Conservation (phyloP, 1,139 yeast genomes). For the Spencermartinsiella ligniputridi region DNA sequence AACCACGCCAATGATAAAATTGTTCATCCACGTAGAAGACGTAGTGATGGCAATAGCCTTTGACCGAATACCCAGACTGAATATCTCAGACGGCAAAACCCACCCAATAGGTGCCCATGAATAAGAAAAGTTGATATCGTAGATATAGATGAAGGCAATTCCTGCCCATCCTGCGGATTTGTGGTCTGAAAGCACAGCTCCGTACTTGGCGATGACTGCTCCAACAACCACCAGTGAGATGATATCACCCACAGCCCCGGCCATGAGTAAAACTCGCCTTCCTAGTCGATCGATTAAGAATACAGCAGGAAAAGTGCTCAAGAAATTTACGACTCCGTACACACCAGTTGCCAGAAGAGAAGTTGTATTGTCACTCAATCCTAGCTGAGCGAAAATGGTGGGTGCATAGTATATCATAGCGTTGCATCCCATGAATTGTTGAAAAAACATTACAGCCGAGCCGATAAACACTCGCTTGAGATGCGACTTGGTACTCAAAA, state of each 20-base stretch:
- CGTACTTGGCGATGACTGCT: constrained; percentile 17
- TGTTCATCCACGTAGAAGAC: constrained; percentile 48
- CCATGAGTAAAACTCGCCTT: constrained; percentile 6
- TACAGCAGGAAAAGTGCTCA: constrained; percentile 12
- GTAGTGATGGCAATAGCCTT: constrained; percentile 50
- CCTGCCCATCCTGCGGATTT: constrained; percentile 46
- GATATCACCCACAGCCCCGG: constrained; percentile 4
- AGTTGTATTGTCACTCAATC: constrained; percentile 10
- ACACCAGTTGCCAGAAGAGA: constrained; percentile 13
- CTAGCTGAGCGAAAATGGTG: constrained; percentile 11
- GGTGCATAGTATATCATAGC: constrained; percentile 16
- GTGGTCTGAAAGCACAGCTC: constrained; percentile 11
- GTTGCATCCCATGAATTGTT: constrained; percentile 17
- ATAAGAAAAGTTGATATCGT: constrained; percentile 66
- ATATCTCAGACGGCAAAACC: constrained; percentile 36
- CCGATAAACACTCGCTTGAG: no score
- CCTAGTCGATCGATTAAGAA: constrained; percentile 12
- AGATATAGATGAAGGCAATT: constrained; percentile 62
- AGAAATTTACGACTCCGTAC: constrained; percentile 11
- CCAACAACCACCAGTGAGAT: constrained; percentile 13
- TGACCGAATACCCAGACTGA: constrained; percentile 55
- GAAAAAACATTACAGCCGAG: no score
- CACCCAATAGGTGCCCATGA: constrained; percentile 63
- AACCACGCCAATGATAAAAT: constrained; percentile 50
- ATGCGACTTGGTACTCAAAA: no score